Conservation (phyloP, 179 eudicot species). For the Sideroxylon spinosum region DNA sequence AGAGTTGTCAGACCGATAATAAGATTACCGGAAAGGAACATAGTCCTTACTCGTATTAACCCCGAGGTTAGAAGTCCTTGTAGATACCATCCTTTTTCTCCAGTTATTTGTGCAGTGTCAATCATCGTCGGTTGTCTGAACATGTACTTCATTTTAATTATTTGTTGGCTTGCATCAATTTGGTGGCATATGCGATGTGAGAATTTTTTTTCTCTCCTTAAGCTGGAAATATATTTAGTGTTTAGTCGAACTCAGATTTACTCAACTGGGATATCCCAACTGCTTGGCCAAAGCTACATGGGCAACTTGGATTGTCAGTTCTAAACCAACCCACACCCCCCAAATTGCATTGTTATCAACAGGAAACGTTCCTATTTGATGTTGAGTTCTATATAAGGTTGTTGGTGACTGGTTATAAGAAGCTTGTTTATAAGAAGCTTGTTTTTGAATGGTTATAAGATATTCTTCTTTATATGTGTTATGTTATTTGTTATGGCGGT, state of each 20-base stretch:
- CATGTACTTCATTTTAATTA: not conserved
- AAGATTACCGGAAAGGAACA: constrained; percentile 66
- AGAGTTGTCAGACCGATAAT: constrained; percentile 66
- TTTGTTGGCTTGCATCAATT: not conserved
- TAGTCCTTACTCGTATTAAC: constrained; percentile 86
- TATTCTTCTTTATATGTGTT: not conserved
- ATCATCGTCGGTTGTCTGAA: not conserved
- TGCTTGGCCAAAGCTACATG: not conserved
- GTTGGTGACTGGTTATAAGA: not conserved
- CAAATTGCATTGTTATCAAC: too few species aligned
- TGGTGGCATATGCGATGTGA: not conserved
- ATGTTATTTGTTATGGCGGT: not conserved
- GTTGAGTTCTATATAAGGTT: not conserved
- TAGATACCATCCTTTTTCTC: not conserved
- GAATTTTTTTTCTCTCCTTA: not conserved
- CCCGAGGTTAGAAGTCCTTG: constrained; percentile 65
- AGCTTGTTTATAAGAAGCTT: not conserved
- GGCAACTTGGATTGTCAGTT: not conserved
- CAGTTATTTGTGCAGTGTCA: not conserved
- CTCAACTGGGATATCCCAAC: not conserved
- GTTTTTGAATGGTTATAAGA: not conserved
- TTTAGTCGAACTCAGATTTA: not conserved
- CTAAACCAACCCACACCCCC: too few species aligned
- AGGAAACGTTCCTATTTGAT: too few species aligned
- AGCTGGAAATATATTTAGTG: not conserved